Evolutionary conservation across 768 basidiomycete species (phyloP), one percentile per base, ranked within the genome.

Genomic region (Trametes meyenii): DNA sequence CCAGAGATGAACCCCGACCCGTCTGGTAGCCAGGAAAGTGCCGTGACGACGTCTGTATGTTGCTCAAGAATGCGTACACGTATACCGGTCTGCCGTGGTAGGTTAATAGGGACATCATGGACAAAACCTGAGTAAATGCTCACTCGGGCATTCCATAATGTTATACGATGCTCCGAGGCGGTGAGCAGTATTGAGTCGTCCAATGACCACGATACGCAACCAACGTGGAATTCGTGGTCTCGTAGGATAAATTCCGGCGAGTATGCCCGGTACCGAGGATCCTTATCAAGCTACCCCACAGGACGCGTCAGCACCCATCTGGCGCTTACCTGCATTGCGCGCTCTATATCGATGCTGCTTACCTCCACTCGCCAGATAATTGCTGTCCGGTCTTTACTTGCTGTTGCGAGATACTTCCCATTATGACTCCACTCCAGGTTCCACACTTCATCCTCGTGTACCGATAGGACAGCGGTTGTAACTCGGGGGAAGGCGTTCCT

Each of bases 361-460:
- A 93, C 96, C 77, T 84, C 85, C 56, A 94, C 80, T 48, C 81
- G 81, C 96, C 96, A 98, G 51, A 98, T 89, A 57, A 97, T 91
- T 7, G 90, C 94, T 5, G 83, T 81, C 76, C 84, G 86, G 75
- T 98, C 96, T 73, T 85, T 92, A 58, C 95, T 90, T 39, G 90
- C 91, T 65, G 88, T 95, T 33, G 96, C 97, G 51, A 99, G 79
- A 68, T 83, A 87, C 50, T 75, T 74, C 2, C 97, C 97, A 71
- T 89, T 87, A 67, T 92, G 92, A 74, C 94, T 96, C 96, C 96
- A 99, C 71, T 89, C 90, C 61, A 98, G 75, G 70, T 90, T 87
- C 96, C 96, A 98, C 44, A 99, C 95, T 72, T 99, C 94, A 71
- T 98, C 93, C 12, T 80, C 83, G 74, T 98, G 96, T 33, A 88